Evolutionary conservation across 352 stramenopile genomes (phyloP).

Genomic region (Pythium oligandrum): DNA sequence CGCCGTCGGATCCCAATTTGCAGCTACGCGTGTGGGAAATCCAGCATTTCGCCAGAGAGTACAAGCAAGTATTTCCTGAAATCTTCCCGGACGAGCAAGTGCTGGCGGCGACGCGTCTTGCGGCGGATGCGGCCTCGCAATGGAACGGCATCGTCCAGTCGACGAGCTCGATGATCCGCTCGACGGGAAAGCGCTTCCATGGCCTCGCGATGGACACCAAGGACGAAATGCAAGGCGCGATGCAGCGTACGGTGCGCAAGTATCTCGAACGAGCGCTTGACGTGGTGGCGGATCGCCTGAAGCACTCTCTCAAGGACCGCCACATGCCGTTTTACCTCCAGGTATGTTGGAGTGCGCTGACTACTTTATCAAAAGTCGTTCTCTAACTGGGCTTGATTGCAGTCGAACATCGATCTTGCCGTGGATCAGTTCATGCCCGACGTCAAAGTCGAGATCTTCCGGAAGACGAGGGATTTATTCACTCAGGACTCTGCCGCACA

Average conservation of each 20-base stretch:
- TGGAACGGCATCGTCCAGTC: constrained; percentile 74
- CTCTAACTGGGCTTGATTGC: too few species aligned
- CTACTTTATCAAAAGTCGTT: too few species aligned
- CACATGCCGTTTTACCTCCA: constrained; percentile 83
- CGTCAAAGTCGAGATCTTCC: constrained; percentile 86
- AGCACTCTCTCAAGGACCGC: constrained; percentile 72
- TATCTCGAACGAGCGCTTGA: constrained; percentile 77
- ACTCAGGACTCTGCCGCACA: constrained; percentile 22
- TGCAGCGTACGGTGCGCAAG: constrained; percentile 73
- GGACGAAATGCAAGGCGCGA: constrained; percentile 71
- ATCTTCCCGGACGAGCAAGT: constrained; percentile 74
- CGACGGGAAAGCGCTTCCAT: constrained; percentile 76
- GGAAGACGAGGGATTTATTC: constrained; percentile 79
- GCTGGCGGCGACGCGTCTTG: constrained; percentile 41
- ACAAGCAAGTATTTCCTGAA: constrained; percentile 75
- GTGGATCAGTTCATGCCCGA: constrained; percentile 87
- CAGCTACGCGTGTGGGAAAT: constrained; percentile 57
- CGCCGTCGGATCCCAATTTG: constrained; percentile 1
- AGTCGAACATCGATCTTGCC: constrained; percentile 69
- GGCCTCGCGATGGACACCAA: constrained; percentile 83
- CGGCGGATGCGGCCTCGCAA: constrained; percentile 28
- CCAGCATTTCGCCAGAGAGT: constrained; percentile 73
- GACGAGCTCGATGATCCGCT: constrained; percentile 75
- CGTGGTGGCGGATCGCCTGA: constrained; percentile 68
- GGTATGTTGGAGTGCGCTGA: constrained; percentile 4